Conservation (phyloP, 108 stramenopile genomes). For the Fragilaria crotonensis region DNA sequence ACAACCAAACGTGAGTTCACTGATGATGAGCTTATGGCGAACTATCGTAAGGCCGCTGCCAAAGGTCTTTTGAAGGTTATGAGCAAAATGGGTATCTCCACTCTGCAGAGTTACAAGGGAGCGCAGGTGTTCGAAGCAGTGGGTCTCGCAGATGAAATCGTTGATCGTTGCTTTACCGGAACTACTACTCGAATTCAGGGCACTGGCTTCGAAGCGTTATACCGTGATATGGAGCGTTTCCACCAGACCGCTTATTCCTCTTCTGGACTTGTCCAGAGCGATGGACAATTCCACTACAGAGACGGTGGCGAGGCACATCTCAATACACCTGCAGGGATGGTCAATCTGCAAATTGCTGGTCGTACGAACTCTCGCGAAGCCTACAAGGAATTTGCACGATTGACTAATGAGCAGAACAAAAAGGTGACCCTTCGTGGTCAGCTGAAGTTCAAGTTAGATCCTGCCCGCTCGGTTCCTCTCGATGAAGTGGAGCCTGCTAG, state of each 20-base stretch:
- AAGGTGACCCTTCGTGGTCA: constrained; percentile 92
- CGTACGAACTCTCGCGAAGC: constrained; percentile 90
- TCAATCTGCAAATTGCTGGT: constrained; percentile 88
- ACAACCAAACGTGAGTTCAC: constrained; percentile 71
- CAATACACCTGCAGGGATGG: constrained; percentile 92
- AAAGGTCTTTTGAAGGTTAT: constrained; percentile 96
- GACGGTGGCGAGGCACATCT: constrained; percentile 96
- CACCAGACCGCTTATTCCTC: constrained; percentile 77
- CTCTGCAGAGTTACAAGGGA: constrained; percentile 94
- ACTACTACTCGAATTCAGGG: constrained; percentile 95
- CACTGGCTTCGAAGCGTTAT: constrained; percentile 92
- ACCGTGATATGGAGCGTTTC: constrained; percentile 87
- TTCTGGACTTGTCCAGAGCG: constrained; percentile 80
- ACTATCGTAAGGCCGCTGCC: constrained; percentile 92
- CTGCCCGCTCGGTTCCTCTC: constrained; percentile 69
- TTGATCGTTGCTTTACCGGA: constrained; percentile 94
- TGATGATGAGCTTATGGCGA: constrained; percentile 82
- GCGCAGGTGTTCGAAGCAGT: constrained; percentile 97
- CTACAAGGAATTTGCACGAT: constrained; percentile 86
- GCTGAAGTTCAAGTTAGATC: constrained; percentile 88
- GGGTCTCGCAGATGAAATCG: constrained; percentile 92
- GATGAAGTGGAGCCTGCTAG: constrained; percentile 88
- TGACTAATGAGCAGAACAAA: constrained; percentile 83
- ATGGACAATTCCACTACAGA: constrained; percentile 94
- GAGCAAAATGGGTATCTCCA: constrained; percentile 96